These are phyloP conservation scores for Trifolium subterraneum DNA, from an alignment of 306 rosid species.

Conservation along the genomic window DNA sequence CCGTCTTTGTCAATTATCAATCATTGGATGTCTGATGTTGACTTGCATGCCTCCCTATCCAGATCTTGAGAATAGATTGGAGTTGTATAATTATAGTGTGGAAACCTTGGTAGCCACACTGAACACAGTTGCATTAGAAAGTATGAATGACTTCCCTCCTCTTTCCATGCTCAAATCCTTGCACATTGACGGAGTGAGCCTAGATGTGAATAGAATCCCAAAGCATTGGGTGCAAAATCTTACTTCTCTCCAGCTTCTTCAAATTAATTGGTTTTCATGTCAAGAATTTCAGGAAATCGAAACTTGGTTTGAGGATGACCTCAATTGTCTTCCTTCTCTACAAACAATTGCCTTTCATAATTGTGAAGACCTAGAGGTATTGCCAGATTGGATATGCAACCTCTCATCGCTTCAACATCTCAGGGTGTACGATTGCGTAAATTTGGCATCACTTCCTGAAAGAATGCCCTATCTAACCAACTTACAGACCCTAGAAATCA, in stretches of 20 bases:
- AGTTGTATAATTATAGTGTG: background rate
- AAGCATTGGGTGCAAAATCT: background rate
- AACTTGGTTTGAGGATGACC: background rate
- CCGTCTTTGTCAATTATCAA: background rate
- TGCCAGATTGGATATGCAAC: conserved; percentile 34
- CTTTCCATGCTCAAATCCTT: conserved; percentile 16
- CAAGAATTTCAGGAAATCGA: background rate
- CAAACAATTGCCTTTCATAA: background rate
- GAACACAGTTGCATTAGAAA: background rate
- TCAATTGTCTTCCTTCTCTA: background rate
- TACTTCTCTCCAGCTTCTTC: conserved; percentile 16
- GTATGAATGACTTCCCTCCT: background rate
- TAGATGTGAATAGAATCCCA: background rate
- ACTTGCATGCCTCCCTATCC: conserved; percentile 33
- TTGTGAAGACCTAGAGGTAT: background rate
- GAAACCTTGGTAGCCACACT: conserved; percentile 24
- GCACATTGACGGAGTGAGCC: background rate
- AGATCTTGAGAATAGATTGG: background rate
- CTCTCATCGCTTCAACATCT: conserved; percentile 4
- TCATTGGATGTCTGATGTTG: background rate
- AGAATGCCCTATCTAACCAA: conserved; percentile 18
- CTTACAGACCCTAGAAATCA: conserved; percentile 20
- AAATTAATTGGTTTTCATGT: background rate
- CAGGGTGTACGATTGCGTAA: background rate
- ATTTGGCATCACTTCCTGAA: conserved; percentile 1